These are phyloP conservation scores for Xylaria cubensis DNA, from an alignment of 495 filamentous ascomycete species.

Conservation along the genomic window DNA sequence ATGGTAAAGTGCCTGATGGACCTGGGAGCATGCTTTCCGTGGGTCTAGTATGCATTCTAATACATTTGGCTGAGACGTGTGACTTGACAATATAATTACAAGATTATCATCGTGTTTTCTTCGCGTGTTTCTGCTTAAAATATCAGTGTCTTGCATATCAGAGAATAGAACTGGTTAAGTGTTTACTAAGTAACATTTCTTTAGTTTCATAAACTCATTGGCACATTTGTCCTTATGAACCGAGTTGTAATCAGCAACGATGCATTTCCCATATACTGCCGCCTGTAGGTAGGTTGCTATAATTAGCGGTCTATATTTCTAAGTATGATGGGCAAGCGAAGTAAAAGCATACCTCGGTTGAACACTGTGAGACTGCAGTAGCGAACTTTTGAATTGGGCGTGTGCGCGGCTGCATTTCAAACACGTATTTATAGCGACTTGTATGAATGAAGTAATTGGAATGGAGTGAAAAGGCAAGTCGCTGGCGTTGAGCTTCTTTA, in stretches of 20 bases:
- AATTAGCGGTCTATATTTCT: slow-evolving; percentile 11
- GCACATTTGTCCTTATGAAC: slow-evolving; percentile 91
- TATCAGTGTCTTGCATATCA: slow-evolving; percentile 6
- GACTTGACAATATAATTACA: not conserved
- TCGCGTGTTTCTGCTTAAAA: slow-evolving; percentile 50
- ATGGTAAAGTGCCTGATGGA: slow-evolving; percentile 57
- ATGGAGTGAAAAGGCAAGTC: not conserved
- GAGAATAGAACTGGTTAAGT: not conserved
- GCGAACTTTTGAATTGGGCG: slow-evolving; percentile 92
- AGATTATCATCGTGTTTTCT: slow-evolving; percentile 45
- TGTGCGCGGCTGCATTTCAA: slow-evolving; percentile 43
- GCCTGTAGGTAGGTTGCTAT: slow-evolving; percentile 58
- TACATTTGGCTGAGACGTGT: not conserved
- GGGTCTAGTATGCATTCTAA: not conserved
- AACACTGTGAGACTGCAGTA: slow-evolving; percentile 80
- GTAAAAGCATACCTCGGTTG: slow-evolving; percentile 68
- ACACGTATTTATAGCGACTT: not conserved
- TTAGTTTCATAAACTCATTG: slow-evolving; percentile 83
- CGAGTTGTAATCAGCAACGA: slow-evolving; percentile 88
- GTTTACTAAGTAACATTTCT: slow-evolving; percentile 87
- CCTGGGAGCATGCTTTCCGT: not conserved
- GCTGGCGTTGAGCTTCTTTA: not conserved
- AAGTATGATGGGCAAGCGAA: slow-evolving; percentile 13
- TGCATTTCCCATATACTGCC: slow-evolving; percentile 87
- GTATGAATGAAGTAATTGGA: not conserved